Base-by-base conservation (phyloP, 2,329 filamentous ascomycete genomes). In the Dactylonectria macrodidyma region DNA sequence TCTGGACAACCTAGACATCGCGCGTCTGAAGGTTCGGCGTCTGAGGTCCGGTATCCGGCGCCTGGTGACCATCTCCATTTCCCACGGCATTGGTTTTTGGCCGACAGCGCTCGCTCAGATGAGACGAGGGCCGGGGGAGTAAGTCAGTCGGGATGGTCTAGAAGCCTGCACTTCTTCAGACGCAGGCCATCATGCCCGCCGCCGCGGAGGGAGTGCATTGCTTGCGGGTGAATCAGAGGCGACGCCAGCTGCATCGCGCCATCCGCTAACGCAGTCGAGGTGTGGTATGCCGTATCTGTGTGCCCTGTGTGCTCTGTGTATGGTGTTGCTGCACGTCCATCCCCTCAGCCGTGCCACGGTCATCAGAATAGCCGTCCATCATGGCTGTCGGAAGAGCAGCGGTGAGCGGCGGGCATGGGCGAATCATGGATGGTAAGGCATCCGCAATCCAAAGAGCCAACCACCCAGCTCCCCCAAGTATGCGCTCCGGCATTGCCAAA, bases 381-480 rank as follows among this genome's bases (percentile, higher is more conserved):
- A 55, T 63, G 52, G 65, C 66, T 67, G 69, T 64, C 65, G 65
- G 69, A 57, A 71, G 62, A 67, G 71, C 68, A 75, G 74, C 74
- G 74, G 74, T 76, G 74, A 76, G 71, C 71, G 60, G 63, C 66
- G 47, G 34, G 55, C 65, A 56, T 67, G 33, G 61, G 61, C 70
- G 67, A 73, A 71, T 70, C 56, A 50, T 30, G 36, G 24, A 24
- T 30, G 26, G 26, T 30, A 30, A 8, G 26, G 16, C 41, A 62
- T 63, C 47, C 38, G 61, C 64, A 65, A 68, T 66, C 51, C 65
- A 59, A 38, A 36, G 34, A 47, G 51, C 57, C 58, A 61, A 46
- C 46, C 46, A 58, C 26, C 26, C 38, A 52, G 57, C 33, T 56
- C 46, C 63, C 26, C 26, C 38, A 52, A 63, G 48, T 56, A 55